Evolutionary conservation across 1,284 basidiomycete genomes (phyloP), one percentile per base, ranked within the genome.

Genomic region (Mycocalia duriaeana): DNA sequence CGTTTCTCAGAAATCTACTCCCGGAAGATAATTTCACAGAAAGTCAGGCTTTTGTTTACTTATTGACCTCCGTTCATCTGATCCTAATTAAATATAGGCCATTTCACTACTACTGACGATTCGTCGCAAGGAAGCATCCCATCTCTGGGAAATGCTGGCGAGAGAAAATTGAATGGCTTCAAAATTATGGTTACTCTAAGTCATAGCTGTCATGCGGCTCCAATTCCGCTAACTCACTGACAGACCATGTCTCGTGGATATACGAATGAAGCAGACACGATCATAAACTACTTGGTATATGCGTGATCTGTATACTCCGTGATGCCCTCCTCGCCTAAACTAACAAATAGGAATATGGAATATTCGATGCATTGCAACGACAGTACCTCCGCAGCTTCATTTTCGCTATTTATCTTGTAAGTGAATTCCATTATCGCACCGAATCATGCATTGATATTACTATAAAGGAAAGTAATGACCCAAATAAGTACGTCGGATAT

Each of bases 21-120:
- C 86, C 88, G 4, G 80, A 84, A 25, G 86, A 90, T 42, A 89
- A 90, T 55, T 91, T 91, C 57, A 74, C 75, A n/a, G 78, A 84
- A 62, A 82, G 86, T 85, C 51, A 52, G 70, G n/a, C n/a, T n/a
- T n/a, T n/a, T n/a, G n/a, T n/a, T n/a, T n/a, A n/a, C n/a, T n/a
- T n/a, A n/a, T n/a, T n/a, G n/a, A n/a, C n/a, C n/a, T n/a, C n/a
- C n/a, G n/a, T n/a, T n/a, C n/a, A n/a, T n/a, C n/a, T n/a, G n/a
- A n/a, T n/a, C n/a, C n/a, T n/a, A n/a, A n/a, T n/a, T n/a, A n/a
- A n/a, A n/a, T n/a, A n/a, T 43, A 83, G 81, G 75, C 55, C 71
- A 81, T 57, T 69, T 82, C 45, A 76, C 76, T 2, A 73, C 75
- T 11, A 66, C 69, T n/a, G 72, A 72, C 26, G 69, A 76, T 50